Percentiles rank a stretch among this genome's conserved stretches.
phyloP scores from a whole-genome alignment of 805 yeast species.

The Priceomyces melissophilus region DNA sequence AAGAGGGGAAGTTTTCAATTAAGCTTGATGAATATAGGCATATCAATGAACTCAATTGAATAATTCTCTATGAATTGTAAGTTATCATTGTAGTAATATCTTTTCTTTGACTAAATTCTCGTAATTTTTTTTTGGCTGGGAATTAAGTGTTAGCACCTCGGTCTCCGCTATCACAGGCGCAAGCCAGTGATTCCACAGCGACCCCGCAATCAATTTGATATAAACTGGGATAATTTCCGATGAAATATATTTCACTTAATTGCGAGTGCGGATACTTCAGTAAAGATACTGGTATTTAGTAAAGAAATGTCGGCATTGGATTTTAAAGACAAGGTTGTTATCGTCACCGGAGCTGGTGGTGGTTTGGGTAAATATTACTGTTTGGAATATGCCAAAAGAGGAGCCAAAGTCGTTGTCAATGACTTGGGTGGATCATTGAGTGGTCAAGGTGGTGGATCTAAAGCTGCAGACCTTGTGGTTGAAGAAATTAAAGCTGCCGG shows the following conservation, averaged over 20 bases:
- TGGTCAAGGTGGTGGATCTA: conserved; percentile 66
- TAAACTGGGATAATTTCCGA: conserved; percentile 4
- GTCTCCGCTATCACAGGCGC: conserved; percentile 3
- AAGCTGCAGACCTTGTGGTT: conserved; percentile 87
- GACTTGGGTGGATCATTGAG: conserved; percentile 83
- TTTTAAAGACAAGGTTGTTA: conserved; percentile 82
- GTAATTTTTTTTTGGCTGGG: background rate
- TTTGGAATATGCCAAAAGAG: conserved; percentile 79
- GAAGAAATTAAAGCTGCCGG: conserved; percentile 73
- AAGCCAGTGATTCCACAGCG: conserved; percentile 1
- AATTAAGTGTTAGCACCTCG: conserved; percentile 1
- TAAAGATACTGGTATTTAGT: background rate
- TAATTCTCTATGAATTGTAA: too few relatives aligned
- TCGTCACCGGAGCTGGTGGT: conserved; percentile 97
- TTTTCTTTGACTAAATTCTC: too few relatives aligned
- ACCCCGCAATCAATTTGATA: conserved; percentile 4
- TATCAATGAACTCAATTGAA: too few relatives aligned
- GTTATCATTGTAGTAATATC: too few relatives aligned
- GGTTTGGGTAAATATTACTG: conserved; percentile 92
- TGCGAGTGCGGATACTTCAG: too few relatives aligned
- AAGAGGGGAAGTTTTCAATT: too few relatives aligned
- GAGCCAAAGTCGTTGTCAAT: conserved; percentile 93
- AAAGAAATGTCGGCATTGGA: conserved; percentile 30
- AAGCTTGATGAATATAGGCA: too few relatives aligned
- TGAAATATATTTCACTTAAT: too few relatives aligned